phyloP scores from a whole-genome alignment of 1,139 yeast species.

The Taphrina sp. region DNA sequence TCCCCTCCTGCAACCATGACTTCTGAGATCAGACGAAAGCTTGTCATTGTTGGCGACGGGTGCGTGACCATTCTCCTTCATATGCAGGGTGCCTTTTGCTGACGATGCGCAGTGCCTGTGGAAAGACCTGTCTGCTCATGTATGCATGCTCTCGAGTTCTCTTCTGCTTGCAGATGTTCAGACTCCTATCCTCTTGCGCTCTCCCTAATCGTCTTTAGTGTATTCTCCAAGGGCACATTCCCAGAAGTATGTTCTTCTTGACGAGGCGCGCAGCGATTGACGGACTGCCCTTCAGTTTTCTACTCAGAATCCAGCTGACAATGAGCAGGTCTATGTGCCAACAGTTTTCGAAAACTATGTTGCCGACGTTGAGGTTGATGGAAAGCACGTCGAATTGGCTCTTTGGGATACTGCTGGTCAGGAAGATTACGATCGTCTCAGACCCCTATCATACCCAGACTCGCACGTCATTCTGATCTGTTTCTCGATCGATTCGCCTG shows the following conservation, averaged over 20 bases:
- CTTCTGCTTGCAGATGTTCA: no score
- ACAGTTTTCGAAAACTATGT: constrained; percentile 57
- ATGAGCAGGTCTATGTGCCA: constrained; percentile 34
- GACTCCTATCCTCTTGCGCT: not conserved
- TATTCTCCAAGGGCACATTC: constrained; percentile 54
- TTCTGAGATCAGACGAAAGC: constrained; percentile 47
- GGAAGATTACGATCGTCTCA: constrained; percentile 83
- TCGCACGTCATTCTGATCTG: constrained; percentile 86
- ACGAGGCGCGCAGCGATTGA: no score
- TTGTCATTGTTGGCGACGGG: constrained; percentile 88
- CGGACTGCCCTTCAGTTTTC: no score
- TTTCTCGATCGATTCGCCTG: constrained; percentile 80
- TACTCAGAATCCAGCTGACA: no score
- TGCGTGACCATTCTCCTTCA: constrained; percentile 5
- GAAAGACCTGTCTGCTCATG: constrained; percentile 77
- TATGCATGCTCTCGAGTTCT: constrained; percentile 13
- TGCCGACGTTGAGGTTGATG: constrained; percentile 80
- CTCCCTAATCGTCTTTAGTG: constrained; percentile 69
- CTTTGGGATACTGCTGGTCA: constrained; percentile 98
- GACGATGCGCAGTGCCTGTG: constrained; percentile 62
- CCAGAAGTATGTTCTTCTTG: constrained; percentile 32
- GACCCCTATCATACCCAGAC: constrained; percentile 90
- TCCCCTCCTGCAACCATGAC: constrained; percentile 24
- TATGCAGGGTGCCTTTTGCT: not conserved
- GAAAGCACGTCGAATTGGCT: constrained; percentile 69